Evolutionary conservation across 2,329 filamentous ascomycete species (phyloP), one percentile per base, ranked within the genome.

Genomic region (Aspergillus aculeatus): DNA sequence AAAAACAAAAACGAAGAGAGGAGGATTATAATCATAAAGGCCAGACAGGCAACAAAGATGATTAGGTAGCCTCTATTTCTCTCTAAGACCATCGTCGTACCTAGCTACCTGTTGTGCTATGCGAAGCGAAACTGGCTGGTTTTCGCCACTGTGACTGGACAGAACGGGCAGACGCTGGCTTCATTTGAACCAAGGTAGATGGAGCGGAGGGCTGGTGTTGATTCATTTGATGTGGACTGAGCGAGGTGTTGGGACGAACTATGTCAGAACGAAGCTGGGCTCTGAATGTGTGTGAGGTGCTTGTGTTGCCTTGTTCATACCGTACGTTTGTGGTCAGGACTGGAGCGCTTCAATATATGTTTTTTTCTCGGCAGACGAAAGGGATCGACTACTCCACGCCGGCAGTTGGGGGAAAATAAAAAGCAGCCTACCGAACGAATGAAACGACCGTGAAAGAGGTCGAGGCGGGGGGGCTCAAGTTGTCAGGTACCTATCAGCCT

Each of bases 161-260:
- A 56, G 58, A 53, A 53, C 54, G 50, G 47, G 48, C 6, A 35
- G 58, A 59, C 56, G 54, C 55, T 51, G 62, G 53, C 54, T 57
- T 48, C 26, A 44, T 44, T 7, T 19, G 38, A 44, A 44, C 38
- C 38, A 44, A 16, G 38, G 14, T n/a, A 5, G 12, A 12, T 35
- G 32, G 16, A 44, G 38, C 12, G 32, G 16, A 44, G 38, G 47
- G 47, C 14, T 19, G 35, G 52, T 50, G 54, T 63, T 53, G 56
- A 59, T 61, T 44, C 38, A 19, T 65, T 60, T 57, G 59, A 64
- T 59, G 60, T 59, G 58, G 57, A 56, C 57, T 47, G 56, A 29
- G 26, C 26, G 57, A 23, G n/a, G 9, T 16, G 49, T 44, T 44
- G 14, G 16, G 16, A 7, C 16, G 5, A 19, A n/a, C 14, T 44